Conservation (phyloP, 2,329 filamentous ascomycete genomes). For the Talaromyces sp. region DNA sequence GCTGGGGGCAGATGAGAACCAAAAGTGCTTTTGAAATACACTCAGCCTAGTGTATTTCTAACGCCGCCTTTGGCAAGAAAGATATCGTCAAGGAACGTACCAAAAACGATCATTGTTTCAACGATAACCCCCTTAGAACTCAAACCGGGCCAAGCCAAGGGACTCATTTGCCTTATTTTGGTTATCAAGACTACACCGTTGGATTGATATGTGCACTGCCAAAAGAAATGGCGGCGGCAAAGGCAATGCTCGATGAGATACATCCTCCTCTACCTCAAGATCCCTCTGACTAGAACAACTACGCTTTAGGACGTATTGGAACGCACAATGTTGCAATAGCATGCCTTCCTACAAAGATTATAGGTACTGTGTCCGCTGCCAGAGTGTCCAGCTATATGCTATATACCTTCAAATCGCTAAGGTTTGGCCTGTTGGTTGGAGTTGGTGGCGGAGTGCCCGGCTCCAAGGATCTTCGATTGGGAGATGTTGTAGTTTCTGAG, state of each 20-base stretch:
- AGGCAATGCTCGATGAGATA: constrained; percentile 14
- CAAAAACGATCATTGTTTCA: neutral
- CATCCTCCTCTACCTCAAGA: constrained; percentile 2
- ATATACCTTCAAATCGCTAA: constrained; percentile 13
- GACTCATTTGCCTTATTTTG: neutral
- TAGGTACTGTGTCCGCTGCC: constrained; percentile 11
- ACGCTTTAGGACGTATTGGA: constrained; percentile 14
- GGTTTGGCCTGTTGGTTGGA: constrained; percentile 16
- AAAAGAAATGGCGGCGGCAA: constrained; percentile 11
- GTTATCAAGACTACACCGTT: constrained; percentile 6
- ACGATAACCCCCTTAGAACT: neutral
- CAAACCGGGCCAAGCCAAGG: neutral
- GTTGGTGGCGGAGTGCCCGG: constrained; percentile 17
- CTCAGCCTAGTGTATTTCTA: neutral
- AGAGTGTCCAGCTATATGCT: constrained; percentile 11
- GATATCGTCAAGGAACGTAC: neutral
- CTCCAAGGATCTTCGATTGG: constrained; percentile 14
- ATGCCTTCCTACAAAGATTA: constrained; percentile 13
- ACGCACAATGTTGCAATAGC: constrained; percentile 17
- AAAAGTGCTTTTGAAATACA: neutral
- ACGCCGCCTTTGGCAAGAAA: neutral
- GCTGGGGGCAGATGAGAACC: constrained; percentile 6
- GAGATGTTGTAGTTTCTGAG: constrained; percentile 17
- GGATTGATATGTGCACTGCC: constrained; percentile 13
- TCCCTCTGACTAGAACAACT: constrained; percentile 11